Base-by-base conservation (phyloP, 495 filamentous ascomycete species). In the Choiromyces venosus region DNA sequence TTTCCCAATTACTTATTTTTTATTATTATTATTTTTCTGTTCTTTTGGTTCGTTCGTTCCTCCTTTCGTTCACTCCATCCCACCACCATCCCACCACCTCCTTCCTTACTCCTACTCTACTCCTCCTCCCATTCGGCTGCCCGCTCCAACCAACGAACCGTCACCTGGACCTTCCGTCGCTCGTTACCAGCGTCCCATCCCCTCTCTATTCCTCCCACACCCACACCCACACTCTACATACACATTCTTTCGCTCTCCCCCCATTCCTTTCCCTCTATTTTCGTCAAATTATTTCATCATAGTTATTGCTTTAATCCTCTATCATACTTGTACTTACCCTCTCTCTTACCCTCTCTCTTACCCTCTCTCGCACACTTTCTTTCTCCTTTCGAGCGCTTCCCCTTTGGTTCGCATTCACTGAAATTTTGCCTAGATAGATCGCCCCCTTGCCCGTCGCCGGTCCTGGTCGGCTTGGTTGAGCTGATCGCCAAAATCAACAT, bases 101-200 rank as follows among this genome's bases (percentile, higher is more conserved):
- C 52, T 56, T 56, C 52, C 52, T 56, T 29, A 29, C 19, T 29
- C n/a, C 52, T 56, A 25, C 46, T 52, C 46, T 52, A 2, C 52
- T 16, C 25, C 25, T 61, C 69, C 56, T 70, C 73, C 70, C 67
- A 75, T 75, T 75, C 69, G 75, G 75, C 72, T 73, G 61, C 69
- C 66, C 70, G 67, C 70, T 72, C 74, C 74, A 73, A 77, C 75
- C 56, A 70, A 67, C 71, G 69, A 37, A 77, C 74, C 74, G 67
- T 77, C 75, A 77, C 75, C 75, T 77, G 75, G 69, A 69, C 75
- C 68, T 76, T 70, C 75, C 73, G 73, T 69, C 66, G 75, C 69
- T 77, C 73, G 69, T 77, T 76, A 61, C 66, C 70, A 73, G 71
- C 71, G 56, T 66, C 73, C 64, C 70, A 75, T 72, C 74, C 74